Base-by-base conservation (phyloP, 441 rosid genomes). In the Metrosideros polymorpha region DNA sequence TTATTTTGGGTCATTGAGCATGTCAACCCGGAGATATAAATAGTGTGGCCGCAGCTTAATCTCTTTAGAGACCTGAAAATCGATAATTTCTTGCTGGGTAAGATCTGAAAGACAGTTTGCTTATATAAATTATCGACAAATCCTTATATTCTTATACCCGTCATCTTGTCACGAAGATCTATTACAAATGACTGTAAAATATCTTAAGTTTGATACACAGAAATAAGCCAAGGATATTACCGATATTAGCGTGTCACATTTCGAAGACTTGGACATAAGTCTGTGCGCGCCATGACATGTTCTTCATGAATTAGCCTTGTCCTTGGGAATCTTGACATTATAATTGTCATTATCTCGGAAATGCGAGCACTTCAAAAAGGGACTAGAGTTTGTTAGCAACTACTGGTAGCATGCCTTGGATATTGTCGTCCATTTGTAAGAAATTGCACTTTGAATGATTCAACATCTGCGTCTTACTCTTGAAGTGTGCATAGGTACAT, bases 51-150 rank as follows among this genome's bases (percentile, higher is more conserved):
- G 51, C 88, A 84, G 79, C 96, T 92, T 91, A 98, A 82, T 92
- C 98, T 94, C 89, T 97, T 98, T 57, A 94, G 83, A 84, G 99
- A 95, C 99, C 99, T 96, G 90, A 87, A 90, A 90, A 84, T 75
- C 22, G 79, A 39, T 71, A 39, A 39, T 10, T 24, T 71, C 27
- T 71, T 14, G 84, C 57, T 83, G 59, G 84, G 27, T 54, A 29
- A 52, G 61, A 32, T 32, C 3, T 1, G 22, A 83, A 50, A 52
- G 27, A 54, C 59, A 17, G 1, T 83, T 52, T 52, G 24, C 43
- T 47, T 50, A 12, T 22, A 52, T 29, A 10, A 53, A 71, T 71
- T 71, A 39, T 71, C 79, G 3, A 71, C n/a, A 71, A 39, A 83
- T 22, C 35, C 25, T n/a, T 49, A 32, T 27, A 52, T 19, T 83